Conservation (phyloP, 2,329 filamentous ascomycete genomes). For the Alternaria burnsii region DNA sequence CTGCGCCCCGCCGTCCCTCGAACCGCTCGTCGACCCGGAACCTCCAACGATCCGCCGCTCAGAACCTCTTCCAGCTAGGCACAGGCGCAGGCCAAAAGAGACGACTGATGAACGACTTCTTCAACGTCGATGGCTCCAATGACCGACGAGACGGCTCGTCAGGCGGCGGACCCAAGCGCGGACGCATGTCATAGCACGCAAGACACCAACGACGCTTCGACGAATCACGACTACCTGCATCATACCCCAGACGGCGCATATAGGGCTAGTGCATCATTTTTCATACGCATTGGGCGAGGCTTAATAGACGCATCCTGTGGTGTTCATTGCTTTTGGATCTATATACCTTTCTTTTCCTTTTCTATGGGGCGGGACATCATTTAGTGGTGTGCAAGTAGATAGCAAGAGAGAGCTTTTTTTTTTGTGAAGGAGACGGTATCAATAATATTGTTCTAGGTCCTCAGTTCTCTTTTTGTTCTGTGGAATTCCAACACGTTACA, state of each 20-base stretch:
- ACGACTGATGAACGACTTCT: slow-evolving; percentile 76
- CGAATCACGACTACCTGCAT: slow-evolving; percentile 30
- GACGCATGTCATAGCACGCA: slow-evolving; percentile 44
- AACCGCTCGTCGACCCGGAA: slow-evolving; percentile 49
- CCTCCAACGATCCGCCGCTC: slow-evolving; percentile 42
- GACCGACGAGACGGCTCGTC: slow-evolving; percentile 64
- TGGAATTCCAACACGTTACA: background rate
- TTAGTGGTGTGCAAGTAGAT: slow-evolving; percentile 12
- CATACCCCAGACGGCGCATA: slow-evolving; percentile 30
- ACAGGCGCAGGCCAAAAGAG: slow-evolving; percentile 75
- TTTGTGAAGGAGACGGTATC: background rate
- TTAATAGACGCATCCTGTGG: slow-evolving; percentile 37
- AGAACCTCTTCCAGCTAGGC: slow-evolving; percentile 60
- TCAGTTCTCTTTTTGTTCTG: background rate
- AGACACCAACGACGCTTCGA: slow-evolving; percentile 14
- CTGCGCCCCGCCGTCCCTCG: slow-evolving; percentile 42
- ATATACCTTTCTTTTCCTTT: slow-evolving; percentile 19
- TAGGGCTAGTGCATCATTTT: slow-evolving; percentile 24
- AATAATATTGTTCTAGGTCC: background rate
- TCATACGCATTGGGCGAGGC: slow-evolving; percentile 32
- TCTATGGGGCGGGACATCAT: slow-evolving; percentile 25
- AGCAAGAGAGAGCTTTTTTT: background rate
- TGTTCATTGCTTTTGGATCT: slow-evolving; percentile 29
- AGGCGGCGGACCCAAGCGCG: slow-evolving; percentile 49
- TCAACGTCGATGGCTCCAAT: slow-evolving; percentile 72